Conservation (phyloP, 192 early-diverging fungal genomes). For the Backusella circina region DNA sequence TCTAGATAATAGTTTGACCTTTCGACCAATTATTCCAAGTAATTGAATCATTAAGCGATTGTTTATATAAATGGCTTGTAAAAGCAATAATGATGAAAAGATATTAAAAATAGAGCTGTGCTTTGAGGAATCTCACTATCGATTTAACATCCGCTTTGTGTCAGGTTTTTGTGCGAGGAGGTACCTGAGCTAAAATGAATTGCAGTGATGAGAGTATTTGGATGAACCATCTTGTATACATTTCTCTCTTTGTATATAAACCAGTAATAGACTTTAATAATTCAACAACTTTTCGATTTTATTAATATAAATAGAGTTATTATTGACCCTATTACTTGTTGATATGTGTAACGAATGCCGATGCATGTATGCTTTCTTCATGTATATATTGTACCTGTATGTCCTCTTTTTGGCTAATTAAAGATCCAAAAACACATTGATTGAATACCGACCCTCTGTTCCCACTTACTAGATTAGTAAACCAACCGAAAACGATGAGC, state of each 20-base stretch:
- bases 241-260: too few relatives aligned
- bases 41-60: background rate
- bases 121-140: background rate
- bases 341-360: background rate
- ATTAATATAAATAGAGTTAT: too few relatives aligned
- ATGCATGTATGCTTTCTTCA: background rate
- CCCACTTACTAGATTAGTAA: background rate
- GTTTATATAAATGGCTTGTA: too few relatives aligned
- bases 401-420: background rate
- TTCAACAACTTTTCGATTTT: background rate
- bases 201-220: too few relatives aligned
- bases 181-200: background rate
- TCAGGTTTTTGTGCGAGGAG: background rate
- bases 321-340: background rate
- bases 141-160: background rate
- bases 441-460: too few relatives aligned
- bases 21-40: background rate
- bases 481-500: background rate
- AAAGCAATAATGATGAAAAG: background rate
- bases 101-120: background rate
- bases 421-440: background rate
- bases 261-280: too few relatives aligned
- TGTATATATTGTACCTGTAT: background rate
- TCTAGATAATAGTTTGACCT: background rate
- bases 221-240: too few relatives aligned